Conservation (phyloP, 352 stramenopile genomes). For the Phytophthora pistaciae region DNA sequence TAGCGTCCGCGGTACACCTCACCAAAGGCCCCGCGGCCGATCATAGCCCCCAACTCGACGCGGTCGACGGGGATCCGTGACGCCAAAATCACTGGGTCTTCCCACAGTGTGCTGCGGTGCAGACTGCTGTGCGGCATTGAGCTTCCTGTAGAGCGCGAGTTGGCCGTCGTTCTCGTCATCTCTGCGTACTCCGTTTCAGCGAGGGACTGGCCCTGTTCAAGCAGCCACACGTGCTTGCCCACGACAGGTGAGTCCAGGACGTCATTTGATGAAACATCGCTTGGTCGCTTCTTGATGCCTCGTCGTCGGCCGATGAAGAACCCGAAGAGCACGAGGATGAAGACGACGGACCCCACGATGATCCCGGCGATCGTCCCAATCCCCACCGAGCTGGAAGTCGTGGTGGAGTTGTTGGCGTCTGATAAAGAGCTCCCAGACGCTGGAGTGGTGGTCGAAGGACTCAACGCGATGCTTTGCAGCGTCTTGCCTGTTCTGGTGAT, state of each 20-base stretch:
- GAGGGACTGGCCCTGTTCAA: not conserved
- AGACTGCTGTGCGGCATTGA: slow-evolving; percentile 33
- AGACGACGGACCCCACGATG: slow-evolving; percentile 14
- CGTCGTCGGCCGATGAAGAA: slow-evolving; percentile 28
- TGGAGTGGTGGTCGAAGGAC: not conserved
- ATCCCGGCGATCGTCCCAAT: slow-evolving; percentile 16
- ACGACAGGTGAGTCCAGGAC: slow-evolving; percentile 8
- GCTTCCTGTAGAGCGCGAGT: slow-evolving; percentile 10
- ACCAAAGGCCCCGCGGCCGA: slow-evolving; percentile 42
- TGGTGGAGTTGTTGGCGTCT: not conserved
- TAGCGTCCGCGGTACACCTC: slow-evolving; percentile 46
- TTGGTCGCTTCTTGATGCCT: not conserved
- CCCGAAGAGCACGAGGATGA: slow-evolving; percentile 24
- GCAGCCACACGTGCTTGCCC: slow-evolving; percentile 3
- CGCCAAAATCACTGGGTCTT: slow-evolving; percentile 30
- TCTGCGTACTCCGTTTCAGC: slow-evolving; percentile 4
- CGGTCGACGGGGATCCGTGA: slow-evolving; percentile 42
- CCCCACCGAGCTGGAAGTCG: slow-evolving; percentile 11
- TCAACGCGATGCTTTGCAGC: slow-evolving; percentile 20
- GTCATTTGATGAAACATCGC: not conserved
- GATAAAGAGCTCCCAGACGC: not conserved
- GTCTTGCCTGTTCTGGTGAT: slow-evolving; percentile 38
- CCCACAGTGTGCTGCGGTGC: slow-evolving; percentile 32
- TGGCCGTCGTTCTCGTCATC: slow-evolving; percentile 14
- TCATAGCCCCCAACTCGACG: slow-evolving; percentile 26